These are phyloP conservation scores for Teratosphaeria viscida DNA, from an alignment of 2,329 filamentous ascomycete species.

Conservation along the genomic window DNA sequence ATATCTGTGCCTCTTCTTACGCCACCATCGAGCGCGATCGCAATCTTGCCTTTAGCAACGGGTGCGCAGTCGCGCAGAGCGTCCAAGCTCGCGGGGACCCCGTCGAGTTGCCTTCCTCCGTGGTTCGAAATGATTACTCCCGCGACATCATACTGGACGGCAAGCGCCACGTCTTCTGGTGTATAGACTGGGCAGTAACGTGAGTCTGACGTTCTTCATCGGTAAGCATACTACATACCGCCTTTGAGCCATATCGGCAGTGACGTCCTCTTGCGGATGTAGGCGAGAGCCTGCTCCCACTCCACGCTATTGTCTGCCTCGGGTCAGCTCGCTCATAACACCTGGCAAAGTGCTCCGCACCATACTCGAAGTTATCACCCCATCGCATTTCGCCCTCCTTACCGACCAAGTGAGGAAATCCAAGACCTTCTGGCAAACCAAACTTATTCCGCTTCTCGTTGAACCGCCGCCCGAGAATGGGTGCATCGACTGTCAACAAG, in stretches of 20 bases:
- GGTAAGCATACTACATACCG: neutral
- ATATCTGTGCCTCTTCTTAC: slow-evolving; percentile 41
- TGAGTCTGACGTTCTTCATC: neutral
- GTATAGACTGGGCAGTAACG: neutral
- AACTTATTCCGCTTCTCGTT: slow-evolving; percentile 32
- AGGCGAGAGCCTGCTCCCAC: neutral
- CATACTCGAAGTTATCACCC: neutral
- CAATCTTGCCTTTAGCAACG: slow-evolving; percentile 14
- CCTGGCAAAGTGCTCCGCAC: neutral
- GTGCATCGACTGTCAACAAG: slow-evolving; percentile 49
- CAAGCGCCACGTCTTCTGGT: slow-evolving; percentile 33
- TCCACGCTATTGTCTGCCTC: neutral
- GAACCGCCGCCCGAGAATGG: slow-evolving; percentile 45
- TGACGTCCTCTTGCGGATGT: neutral
- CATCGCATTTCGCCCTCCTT: neutral
- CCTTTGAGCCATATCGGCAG: neutral
- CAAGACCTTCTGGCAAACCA: neutral
- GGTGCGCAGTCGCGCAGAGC: neutral
- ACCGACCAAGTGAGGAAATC: neutral
- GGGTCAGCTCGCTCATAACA: neutral
- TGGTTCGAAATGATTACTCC: slow-evolving; percentile 45
- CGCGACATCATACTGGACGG: slow-evolving; percentile 34
- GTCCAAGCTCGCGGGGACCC: slow-evolving; percentile 24
- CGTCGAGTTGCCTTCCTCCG: slow-evolving; percentile 41
- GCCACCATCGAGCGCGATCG: slow-evolving; percentile 43